Conservation (phyloP, 345 rosid species). For the Eucalyptus pauciflora region DNA sequence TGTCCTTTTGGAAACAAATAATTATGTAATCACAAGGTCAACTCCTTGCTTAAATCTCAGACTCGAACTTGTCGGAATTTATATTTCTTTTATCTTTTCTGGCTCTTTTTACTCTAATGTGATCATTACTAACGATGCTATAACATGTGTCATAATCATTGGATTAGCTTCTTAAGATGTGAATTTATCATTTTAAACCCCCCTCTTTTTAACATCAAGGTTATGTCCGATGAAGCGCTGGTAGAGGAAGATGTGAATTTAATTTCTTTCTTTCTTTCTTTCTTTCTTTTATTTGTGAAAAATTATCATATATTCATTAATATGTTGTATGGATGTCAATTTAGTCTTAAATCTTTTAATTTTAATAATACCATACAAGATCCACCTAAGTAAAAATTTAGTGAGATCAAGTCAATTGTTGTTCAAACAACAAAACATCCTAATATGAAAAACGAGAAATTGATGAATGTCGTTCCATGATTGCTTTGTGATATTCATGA, state of each 20-base stretch:
- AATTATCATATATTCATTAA: neutral
- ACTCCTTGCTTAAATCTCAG: no score
- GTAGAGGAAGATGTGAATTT: neutral
- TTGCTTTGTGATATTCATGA: neutral
- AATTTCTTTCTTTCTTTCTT: neutral
- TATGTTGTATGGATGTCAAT: accelerated
- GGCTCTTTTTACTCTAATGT: neutral
- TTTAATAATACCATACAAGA: no score
- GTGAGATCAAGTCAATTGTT: neutral
- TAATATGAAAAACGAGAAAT: neutral
- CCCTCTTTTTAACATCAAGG: neutral
- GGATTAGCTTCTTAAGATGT: neutral
- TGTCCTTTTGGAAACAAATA: neutral
- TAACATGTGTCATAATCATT: neutral
- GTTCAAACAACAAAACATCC: neutral
- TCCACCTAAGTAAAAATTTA: accelerated
- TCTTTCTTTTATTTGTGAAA: neutral
- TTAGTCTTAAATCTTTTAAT: accelerated
- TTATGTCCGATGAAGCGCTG: accelerated
- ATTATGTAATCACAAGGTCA: neutral
- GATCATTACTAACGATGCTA: accelerated
- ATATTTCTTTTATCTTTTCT: no score
- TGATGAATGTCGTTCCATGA: accelerated
- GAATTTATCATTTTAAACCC: neutral
- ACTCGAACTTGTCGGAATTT: neutral